phyloP scores from a whole-genome alignment of 805 yeast species.

The Priceomyces fermenticarens region DNA sequence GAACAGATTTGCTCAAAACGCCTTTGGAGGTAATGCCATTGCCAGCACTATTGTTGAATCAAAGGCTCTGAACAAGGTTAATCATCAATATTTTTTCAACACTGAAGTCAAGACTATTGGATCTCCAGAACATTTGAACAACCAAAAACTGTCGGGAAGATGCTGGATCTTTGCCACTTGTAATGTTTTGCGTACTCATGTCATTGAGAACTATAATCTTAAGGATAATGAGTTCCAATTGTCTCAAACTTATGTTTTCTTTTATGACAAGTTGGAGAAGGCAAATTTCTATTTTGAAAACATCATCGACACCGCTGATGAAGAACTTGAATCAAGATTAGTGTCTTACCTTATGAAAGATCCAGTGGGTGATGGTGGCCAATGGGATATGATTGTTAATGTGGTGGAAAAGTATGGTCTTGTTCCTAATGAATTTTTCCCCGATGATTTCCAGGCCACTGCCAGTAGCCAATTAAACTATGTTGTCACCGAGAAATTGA shows the following conservation, averaged over 20 bases:
- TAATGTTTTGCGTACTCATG: slow-evolving; percentile 63
- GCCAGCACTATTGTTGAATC: slow-evolving; percentile 40
- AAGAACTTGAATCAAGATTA: slow-evolving; percentile 66
- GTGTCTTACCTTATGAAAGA: slow-evolving; percentile 61
- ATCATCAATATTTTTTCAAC: slow-evolving; percentile 35
- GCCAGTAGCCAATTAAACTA: slow-evolving; percentile 56
- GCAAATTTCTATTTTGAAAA: slow-evolving; percentile 78
- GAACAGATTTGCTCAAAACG: slow-evolving; percentile 52
- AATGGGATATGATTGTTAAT: slow-evolving; percentile 79
- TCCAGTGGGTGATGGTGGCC: slow-evolving; percentile 85
- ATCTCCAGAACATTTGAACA: slow-evolving; percentile 35
- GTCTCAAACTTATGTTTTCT: slow-evolving; percentile 76
- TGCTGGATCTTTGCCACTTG: slow-evolving; percentile 90
- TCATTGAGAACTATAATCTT: slow-evolving; percentile 60
- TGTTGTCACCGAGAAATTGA: slow-evolving; percentile 62
- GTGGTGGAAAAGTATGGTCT: slow-evolving; percentile 76
- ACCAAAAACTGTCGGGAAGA: slow-evolving; percentile 75
- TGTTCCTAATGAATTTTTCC: slow-evolving; percentile 70
- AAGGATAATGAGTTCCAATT: slow-evolving; percentile 56
- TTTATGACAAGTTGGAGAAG: slow-evolving; percentile 84
- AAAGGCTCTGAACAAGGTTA: slow-evolving; percentile 12
- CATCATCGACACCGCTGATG: slow-evolving; percentile 63
- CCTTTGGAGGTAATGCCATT: slow-evolving; percentile 48
- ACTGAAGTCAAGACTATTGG: slow-evolving; percentile 34
- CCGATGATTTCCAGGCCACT: slow-evolving; percentile 61